phyloP scores from a whole-genome alignment of 164 flowering plant genomes.

The Buxus sempervirens region DNA sequence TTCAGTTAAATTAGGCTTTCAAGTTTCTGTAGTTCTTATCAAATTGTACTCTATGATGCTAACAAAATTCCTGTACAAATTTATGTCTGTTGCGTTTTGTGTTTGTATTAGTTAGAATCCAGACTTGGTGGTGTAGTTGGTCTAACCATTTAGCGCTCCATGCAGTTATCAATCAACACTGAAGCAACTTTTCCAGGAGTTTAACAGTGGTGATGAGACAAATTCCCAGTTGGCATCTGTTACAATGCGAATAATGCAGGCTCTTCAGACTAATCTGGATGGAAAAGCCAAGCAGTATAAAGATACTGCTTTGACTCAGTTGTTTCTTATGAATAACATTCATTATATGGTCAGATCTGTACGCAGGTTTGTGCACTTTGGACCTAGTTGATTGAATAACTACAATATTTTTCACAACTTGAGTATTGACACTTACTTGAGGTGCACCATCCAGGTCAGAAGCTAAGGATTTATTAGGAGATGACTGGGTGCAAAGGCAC shows the following conservation, averaged over 20 bases:
- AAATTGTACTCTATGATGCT: neutral
- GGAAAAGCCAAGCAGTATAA: slow-evolving; percentile 93
- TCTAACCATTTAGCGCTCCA: slow-evolving; percentile 11
- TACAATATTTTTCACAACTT: neutral
- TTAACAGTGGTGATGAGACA: slow-evolving; percentile 44
- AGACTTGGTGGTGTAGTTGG: neutral
- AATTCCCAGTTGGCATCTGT: slow-evolving; percentile 61
- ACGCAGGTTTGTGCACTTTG: slow-evolving; percentile 55
- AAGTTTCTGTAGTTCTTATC: neutral
- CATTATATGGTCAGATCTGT: slow-evolving; percentile 98
- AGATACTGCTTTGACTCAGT: slow-evolving; percentile 78
- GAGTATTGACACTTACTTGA: neutral
- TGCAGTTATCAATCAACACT: slow-evolving; percentile 84
- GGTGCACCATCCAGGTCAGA: slow-evolving; percentile 60
- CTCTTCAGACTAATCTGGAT: slow-evolving; percentile 82
- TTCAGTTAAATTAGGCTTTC: neutral
- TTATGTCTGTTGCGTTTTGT: neutral
- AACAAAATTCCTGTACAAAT: neutral
- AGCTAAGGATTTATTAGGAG: slow-evolving; percentile 94
- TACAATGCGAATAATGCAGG: slow-evolving; percentile 83
- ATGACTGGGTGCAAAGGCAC: slow-evolving; percentile 99
- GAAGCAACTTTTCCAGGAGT: slow-evolving; percentile 82
- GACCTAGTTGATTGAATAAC: neutral
- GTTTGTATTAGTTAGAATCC: neutral
- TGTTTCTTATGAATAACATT: slow-evolving; percentile 92